Evolutionary conservation across 805 yeast species (phyloP), one percentile per base, ranked within the genome.

Genomic region (Starmerella powellii): DNA sequence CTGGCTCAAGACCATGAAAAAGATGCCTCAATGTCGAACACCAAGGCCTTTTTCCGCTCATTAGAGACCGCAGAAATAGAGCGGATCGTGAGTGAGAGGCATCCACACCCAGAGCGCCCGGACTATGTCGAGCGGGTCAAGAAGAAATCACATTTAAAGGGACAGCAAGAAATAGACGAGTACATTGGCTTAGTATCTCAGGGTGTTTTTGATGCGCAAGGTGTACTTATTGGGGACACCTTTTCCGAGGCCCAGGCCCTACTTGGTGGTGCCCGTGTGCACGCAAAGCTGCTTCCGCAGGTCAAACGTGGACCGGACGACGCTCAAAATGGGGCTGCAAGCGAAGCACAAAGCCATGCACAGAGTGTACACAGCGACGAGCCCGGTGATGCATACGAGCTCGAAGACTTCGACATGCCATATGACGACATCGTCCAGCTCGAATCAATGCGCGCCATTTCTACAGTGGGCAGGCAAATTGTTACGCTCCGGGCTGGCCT

Each of bases 151-250:
- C 17, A 8, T 10, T 26, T 35, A 6, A 17, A 17, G 11, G 37
- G 40, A 11, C 27, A 3, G 23, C 18, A n/a, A 24, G 26, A n/a
- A 15, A 19, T 15, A n/a, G 34, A 27, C 16, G 35, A 35, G 8
- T 48, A 34, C 26, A 23, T 46, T 11, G 52, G 52, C 6, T 38
- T 48, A 13, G 42, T 39, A 2, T 45, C 52, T 4, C 37, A 41
- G 12, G 34, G 43, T 15, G 37, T 48, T 11, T 48, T 16, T 30
- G 26, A 38, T 21, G 28, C 17, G 17, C 11, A 24, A 2, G 52
- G 52, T 11, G 31, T 11, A 18, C 42, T 43, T 4, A 10, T 31
- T 1, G 39, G 44, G 24, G 50, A 46, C 31, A 24, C 33, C 13
- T 33, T 37, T 13, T 11, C 45, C 11, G 41, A 26, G 17, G 8